Evolutionary conservation across 257 asterid genomes (phyloP), one percentile per base, ranked within the genome.

Genomic region (Rhazya stricta): DNA sequence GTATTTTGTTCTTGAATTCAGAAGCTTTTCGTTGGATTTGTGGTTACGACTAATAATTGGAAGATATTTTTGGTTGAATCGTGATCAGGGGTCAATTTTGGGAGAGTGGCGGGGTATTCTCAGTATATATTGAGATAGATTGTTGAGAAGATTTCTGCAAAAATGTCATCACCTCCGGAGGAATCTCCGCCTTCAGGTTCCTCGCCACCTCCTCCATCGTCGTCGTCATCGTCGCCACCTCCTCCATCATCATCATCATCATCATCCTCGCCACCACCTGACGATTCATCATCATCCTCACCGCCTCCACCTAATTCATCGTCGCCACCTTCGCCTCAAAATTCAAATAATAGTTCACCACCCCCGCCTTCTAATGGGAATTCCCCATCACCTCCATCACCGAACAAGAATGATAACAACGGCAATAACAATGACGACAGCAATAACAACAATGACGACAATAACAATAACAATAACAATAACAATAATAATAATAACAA

Each of bases 101-200:
- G 91, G 93, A 89, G 96, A 82, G 69, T 76, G 94, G 89, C 84
- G 78, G 90, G 89, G 94, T 73, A 25, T 37, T 11, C 21, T 41
- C 18, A 13, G 48, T 60, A 46, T 68, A 51, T 56, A 48, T 60
- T 61, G 58, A 42, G 50, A 72, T 39, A 58, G 61, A 54, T 51
- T 51, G 62, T 32, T 50, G 46, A 27, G 53, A 39, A 50, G 41
- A 46, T 23, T 46, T 45, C 54, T 29, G 63, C 0, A 30, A 81
- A 73, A 58, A 84, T 82, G 90, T 77, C 78, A 2, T n/a, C 81
- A n/a, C 68, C 71, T 37, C 71, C 53, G 10, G 15, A 71, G 51
- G 79, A 69, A 37, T 63, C 84, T 54, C 80, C 90, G 27, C 60
- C 83, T 2, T n/a, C 83, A 0, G 54, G 56, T 41, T 42, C 88